Percentiles rank a stretch among this genome's conserved stretches.
These are phyloP conservation scores for Kluyveromyces starmeri DNA, from an alignment of 805 yeast species.

Conservation along the genomic window DNA sequence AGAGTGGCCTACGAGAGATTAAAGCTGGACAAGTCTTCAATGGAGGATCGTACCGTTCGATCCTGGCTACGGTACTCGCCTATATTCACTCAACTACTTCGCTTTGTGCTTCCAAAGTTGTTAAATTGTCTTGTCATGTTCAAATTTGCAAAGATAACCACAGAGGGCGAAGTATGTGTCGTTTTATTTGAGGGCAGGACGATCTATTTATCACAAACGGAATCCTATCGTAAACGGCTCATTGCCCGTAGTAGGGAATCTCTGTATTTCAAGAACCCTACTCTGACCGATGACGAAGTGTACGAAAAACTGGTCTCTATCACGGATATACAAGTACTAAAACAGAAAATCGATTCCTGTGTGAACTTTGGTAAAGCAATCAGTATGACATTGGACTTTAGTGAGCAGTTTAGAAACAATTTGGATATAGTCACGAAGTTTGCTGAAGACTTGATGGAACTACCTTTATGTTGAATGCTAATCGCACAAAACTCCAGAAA, in stretches of 20 bases:
- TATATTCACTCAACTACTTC: background rate
- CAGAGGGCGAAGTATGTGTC: background rate
- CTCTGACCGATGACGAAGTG: background rate
- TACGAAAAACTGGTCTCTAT: background rate
- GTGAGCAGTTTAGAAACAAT: background rate
- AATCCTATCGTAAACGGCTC: background rate
- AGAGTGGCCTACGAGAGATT: background rate
- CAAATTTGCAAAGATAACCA: background rate
- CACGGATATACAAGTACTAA: background rate
- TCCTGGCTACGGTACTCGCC: conserved; percentile 6
- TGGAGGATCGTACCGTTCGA: background rate
- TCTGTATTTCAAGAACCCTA: background rate
- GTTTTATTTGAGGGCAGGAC: background rate
- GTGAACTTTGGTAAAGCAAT: background rate
- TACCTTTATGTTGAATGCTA: too few relatives aligned
- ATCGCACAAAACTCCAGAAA: too few relatives aligned
- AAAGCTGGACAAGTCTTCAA: background rate
- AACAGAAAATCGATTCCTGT: background rate
- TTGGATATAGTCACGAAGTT: too few relatives aligned
- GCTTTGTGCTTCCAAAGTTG: conserved; percentile 3
- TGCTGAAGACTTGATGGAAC: too few relatives aligned
- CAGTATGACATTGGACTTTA: background rate
- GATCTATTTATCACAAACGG: background rate
- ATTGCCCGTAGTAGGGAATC: background rate
- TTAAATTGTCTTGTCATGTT: conserved; percentile 1